Evolutionary conservation across 352 stramenopile species (phyloP).

Genomic region (Phytophthora uliginosa): DNA sequence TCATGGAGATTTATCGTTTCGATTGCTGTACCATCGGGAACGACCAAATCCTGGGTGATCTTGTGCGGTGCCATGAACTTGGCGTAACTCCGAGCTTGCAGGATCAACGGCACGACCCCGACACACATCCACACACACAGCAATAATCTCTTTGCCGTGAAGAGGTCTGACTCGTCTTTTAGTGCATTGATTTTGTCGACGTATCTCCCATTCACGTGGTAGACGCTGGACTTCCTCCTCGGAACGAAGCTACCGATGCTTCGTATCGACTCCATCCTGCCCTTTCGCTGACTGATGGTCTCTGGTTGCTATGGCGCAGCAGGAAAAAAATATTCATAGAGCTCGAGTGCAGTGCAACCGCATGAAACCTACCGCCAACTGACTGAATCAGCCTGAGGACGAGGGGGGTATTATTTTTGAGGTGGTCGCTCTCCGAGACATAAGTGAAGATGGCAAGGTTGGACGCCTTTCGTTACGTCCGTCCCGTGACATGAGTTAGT

Average conservation of each 20-base stretch:
- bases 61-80: slow-evolving; percentile 22
- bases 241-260: background rate
- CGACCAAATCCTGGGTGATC: slow-evolving; percentile 10
- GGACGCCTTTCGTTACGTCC: no score
- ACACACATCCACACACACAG: slow-evolving; percentile 17
- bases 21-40: background rate
- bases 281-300: no score
- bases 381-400: no score
- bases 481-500: background rate
- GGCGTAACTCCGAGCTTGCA: slow-evolving; percentile 18
- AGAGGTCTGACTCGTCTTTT: background rate
- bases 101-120: slow-evolving; percentile 10
- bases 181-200: background rate
- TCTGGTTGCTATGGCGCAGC: no score
- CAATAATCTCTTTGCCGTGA: slow-evolving; percentile 5
- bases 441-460: no score
- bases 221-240: background rate
- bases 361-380: no score
- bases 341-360: no score
- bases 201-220: background rate
- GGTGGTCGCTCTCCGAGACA: no score
- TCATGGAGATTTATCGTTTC: slow-evolving; percentile 1
- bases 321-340: no score
- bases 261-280: background rate
- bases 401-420: no score